Percentiles rank a stretch among this genome's conserved stretches.
phyloP scores from a whole-genome alignment of 2,329 filamentous ascomycete species.

The Phoma sp. region DNA sequence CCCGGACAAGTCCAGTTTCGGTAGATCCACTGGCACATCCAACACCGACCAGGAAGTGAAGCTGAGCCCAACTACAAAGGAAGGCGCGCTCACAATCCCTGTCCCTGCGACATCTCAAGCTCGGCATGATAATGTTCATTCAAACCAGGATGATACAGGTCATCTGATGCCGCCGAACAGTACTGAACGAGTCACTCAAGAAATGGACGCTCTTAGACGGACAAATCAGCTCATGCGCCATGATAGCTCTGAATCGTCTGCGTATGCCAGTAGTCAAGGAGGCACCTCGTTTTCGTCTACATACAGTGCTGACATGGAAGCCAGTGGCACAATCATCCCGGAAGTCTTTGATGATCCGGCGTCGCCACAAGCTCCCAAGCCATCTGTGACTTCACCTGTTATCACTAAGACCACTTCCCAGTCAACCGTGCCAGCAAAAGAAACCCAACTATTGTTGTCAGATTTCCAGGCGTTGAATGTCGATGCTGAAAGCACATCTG shows the following conservation, averaged over 20 bases:
- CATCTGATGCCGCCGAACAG: constrained; percentile 31
- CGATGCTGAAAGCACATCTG: constrained; percentile 42
- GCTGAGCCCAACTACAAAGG: constrained; percentile 31
- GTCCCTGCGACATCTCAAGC: constrained; percentile 18
- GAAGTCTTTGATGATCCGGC: constrained; percentile 37
- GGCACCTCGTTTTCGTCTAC: constrained; percentile 36
- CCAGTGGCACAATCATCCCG: constrained; percentile 53
- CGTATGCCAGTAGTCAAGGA: constrained; percentile 43
- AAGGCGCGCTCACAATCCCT: constrained; percentile 40
- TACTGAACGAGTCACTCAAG: constrained; percentile 43
- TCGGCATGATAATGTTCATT: constrained; percentile 19
- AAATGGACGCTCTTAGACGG: constrained; percentile 49
- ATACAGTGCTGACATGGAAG: constrained; percentile 48
- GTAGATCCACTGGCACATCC: constrained; percentile 23
- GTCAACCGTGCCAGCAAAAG: constrained; percentile 32
- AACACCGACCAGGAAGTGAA: constrained; percentile 15
- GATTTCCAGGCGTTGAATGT: constrained; percentile 48
- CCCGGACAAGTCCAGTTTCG: constrained; percentile 44
- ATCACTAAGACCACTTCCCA: constrained; percentile 36
- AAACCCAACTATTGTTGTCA: constrained; percentile 42
- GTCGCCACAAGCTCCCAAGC: constrained; percentile 34
- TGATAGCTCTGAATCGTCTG: constrained; percentile 51
- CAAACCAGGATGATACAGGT: constrained; percentile 23
- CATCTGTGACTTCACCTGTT: constrained; percentile 23
- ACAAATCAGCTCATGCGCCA: constrained; percentile 52